A percentile compares a stretch with the other conserved stretches of the same genome.
These are phyloP conservation scores for Pythium dissimile DNA, from an alignment of 352 stramenopile genomes.

Conservation along the genomic window DNA sequence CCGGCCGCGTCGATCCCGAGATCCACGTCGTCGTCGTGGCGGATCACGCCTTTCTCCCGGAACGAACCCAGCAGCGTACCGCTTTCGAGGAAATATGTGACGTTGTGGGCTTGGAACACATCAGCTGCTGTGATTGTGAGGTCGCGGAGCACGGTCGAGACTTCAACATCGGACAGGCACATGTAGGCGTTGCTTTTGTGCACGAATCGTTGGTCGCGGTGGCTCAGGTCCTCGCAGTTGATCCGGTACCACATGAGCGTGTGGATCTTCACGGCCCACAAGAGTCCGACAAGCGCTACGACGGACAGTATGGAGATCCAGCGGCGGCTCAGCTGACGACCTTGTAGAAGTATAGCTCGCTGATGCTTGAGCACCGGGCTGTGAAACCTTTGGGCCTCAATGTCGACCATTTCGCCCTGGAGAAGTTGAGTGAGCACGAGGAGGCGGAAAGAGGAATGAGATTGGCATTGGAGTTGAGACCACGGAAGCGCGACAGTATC, in stretches of 20 bases:
- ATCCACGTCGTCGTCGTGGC: conserved; percentile 25
- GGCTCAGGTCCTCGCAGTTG: conserved; percentile 15
- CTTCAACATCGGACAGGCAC: conserved; percentile 11
- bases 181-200: conserved; percentile 3
- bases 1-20: conserved; percentile 20
- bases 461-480: background rate
- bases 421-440: background rate
- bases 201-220: conserved; percentile 12
- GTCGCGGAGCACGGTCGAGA: conserved; percentile 20
- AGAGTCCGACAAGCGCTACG: background rate
- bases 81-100: conserved; percentile 32
- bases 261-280: background rate
- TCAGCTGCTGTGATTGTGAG: conserved; percentile 7
- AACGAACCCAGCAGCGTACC: conserved; percentile 29
- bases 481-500: too few relatives aligned
- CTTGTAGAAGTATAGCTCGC: background rate
- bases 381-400: conserved; percentile 3
- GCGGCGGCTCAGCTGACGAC: background rate
- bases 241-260: conserved; percentile 3
- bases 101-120: conserved; percentile 18
- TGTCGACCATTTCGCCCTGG: background rate
- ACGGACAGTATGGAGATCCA: conserved; percentile 2
- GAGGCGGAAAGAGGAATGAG: background rate
- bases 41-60: conserved; percentile 26
- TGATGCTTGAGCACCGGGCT: conserved; percentile 13